phyloP scores from a whole-genome alignment of 805 yeast genomes.

The Metschnikowia noctiluminum region DNA sequence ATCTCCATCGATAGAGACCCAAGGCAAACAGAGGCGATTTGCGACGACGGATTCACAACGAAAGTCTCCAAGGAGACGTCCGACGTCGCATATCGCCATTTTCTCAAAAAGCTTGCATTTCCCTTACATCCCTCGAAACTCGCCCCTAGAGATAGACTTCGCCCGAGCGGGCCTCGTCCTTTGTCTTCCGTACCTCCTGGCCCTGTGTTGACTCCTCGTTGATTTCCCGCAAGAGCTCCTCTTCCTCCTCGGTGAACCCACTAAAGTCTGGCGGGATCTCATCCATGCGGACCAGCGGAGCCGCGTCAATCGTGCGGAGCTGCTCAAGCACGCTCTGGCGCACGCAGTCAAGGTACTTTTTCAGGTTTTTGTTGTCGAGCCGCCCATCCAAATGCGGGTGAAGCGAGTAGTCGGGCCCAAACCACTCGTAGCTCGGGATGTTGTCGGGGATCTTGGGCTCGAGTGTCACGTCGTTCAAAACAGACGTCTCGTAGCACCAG shows the following conservation, averaged over 20 bases:
- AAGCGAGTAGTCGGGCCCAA: constrained; percentile 86
- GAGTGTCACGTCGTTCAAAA: constrained; percentile 58
- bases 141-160: constrained; percentile 17
- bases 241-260: constrained; percentile 44
- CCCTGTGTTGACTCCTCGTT: constrained; percentile 28
- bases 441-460: constrained; percentile 54
- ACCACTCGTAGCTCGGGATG: constrained; percentile 75
- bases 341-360: constrained; percentile 77
- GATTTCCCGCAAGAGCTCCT: constrained; percentile 34
- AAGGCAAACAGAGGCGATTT: too few species aligned
- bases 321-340: constrained; percentile 75
- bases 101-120: too few species aligned
- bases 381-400: constrained; percentile 63
- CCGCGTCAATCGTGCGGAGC: constrained; percentile 76
- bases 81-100: too few species aligned
- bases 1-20: too few species aligned
- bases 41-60: too few species aligned
- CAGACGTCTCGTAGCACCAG: constrained; percentile 93
- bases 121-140: too few species aligned
- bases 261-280: constrained; percentile 73
- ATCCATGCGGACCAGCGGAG: constrained; percentile 92
- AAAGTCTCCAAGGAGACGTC: too few species aligned
- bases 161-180: constrained; percentile 27
- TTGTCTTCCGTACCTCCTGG: constrained; percentile 13
- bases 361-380: constrained; percentile 79